Percentiles rank a stretch among this genome's conserved stretches.
Conservation (phyloP, 2,329 filamentous ascomycete genomes). For the Penicillium sp. region DNA sequence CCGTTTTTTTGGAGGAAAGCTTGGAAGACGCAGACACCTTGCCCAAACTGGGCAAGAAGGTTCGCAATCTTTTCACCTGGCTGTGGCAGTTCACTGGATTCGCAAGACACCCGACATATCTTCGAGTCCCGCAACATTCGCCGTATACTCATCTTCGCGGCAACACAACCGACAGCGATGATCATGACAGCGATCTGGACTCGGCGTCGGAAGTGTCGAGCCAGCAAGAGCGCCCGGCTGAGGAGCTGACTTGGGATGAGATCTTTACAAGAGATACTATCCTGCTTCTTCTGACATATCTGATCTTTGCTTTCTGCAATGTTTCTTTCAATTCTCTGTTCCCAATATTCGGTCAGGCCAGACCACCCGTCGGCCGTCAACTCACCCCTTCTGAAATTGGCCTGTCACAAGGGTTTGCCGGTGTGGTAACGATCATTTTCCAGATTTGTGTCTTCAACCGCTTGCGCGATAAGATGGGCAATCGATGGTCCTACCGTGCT, state of each 20-base stretch:
- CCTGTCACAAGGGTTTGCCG: slow-evolving; percentile 79
- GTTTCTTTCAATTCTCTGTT: slow-evolving; percentile 95
- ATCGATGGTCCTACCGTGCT: slow-evolving; percentile 78
- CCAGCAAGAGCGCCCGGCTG: slow-evolving; percentile 45
- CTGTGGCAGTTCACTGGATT: slow-evolving; percentile 68
- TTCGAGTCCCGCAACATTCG: slow-evolving; percentile 42
- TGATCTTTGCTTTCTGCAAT: slow-evolving; percentile 92
- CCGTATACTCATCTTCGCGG: slow-evolving; percentile 34
- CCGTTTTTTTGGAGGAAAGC: slow-evolving; percentile 85
- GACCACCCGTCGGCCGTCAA: slow-evolving; percentile 73
- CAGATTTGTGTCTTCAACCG: slow-evolving; percentile 83
- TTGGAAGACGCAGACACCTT: slow-evolving; percentile 66
- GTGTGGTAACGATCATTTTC: slow-evolving; percentile 82
- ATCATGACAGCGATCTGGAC: slow-evolving; percentile 48
- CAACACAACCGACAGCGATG: slow-evolving; percentile 29
- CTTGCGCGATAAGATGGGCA: slow-evolving; percentile 77
- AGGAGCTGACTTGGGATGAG: slow-evolving; percentile 57
- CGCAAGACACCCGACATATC: slow-evolving; percentile 60
- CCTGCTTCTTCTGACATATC: slow-evolving; percentile 78
- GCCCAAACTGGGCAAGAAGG: slow-evolving; percentile 60
- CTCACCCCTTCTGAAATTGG: slow-evolving; percentile 81
- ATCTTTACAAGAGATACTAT: slow-evolving; percentile 80
- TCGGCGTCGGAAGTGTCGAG: slow-evolving; percentile 45
- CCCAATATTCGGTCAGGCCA: slow-evolving; percentile 82
- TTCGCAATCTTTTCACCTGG: slow-evolving; percentile 65